Conservation (phyloP, 1,139 yeast genomes). For the Trichomonascaceae sp. region DNA sequence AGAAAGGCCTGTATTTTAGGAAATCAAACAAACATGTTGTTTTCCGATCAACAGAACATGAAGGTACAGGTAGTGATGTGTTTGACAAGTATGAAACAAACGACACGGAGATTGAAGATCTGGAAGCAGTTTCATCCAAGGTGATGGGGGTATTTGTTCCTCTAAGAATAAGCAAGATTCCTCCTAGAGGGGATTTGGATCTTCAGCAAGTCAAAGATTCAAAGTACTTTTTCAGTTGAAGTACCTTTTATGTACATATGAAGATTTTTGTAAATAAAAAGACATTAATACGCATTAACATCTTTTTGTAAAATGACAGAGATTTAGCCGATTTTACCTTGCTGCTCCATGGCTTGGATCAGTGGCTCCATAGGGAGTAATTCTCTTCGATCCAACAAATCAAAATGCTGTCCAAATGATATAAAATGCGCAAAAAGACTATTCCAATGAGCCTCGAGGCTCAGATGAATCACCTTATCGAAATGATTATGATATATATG, state of each 20-base stretch:
- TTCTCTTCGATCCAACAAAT: slow-evolving; percentile 70
- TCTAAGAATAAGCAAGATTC: slow-evolving; percentile 65
- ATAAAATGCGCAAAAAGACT: slow-evolving; percentile 95
- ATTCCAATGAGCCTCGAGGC: slow-evolving; percentile 96
- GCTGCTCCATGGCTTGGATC: slow-evolving; percentile 73
- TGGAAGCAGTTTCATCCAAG: slow-evolving; percentile 6
- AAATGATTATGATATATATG: slow-evolving; percentile 92
- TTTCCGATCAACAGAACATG: slow-evolving; percentile 31
- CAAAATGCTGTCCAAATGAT: slow-evolving; percentile 79
- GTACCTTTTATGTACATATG: not conserved
- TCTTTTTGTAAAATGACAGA: too few species aligned
- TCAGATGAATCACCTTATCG: slow-evolving; percentile 81
- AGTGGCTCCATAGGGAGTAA: slow-evolving; percentile 71
- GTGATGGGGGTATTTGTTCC: slow-evolving; percentile 46
- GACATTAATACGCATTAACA: not conserved
- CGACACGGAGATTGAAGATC: slow-evolving; percentile 6
- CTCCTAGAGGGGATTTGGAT: slow-evolving; percentile 79
- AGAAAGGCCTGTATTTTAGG: slow-evolving; percentile 9
- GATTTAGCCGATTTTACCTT: slow-evolving; percentile 65
- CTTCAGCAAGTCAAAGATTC: slow-evolving; percentile 67
- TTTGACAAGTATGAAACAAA: slow-evolving; percentile 15
- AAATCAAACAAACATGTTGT: slow-evolving; percentile 5
- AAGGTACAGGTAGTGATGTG: slow-evolving; percentile 31
- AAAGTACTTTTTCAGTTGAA: slow-evolving; percentile 63
- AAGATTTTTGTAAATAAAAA: slow-evolving; percentile 3